Conservation (phyloP, 1,284 basidiomycete species). For the Puccinia sorghi region DNA sequence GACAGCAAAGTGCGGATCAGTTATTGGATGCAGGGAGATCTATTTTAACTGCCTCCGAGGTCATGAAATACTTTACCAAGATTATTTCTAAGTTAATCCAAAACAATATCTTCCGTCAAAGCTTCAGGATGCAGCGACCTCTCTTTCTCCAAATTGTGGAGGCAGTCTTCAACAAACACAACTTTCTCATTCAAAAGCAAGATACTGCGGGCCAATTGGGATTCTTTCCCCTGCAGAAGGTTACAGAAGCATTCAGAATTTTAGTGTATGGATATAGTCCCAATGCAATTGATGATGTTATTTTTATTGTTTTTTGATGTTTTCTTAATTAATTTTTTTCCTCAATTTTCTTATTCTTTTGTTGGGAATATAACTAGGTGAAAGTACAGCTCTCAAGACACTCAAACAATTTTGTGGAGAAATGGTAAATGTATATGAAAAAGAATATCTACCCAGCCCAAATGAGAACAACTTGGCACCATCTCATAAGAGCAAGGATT, state of each 20-base stretch:
- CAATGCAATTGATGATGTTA: not conserved
- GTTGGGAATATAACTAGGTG: not conserved
- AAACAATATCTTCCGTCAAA: not conserved
- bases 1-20: not conserved
- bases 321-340: not conserved
- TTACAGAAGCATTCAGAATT: not conserved
- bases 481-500: not conserved
- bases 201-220: not conserved
- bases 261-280: not conserved
- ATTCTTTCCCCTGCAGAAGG: not conserved
- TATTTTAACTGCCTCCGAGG: not conserved
- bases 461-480: not conserved
- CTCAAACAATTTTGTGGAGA: not conserved
- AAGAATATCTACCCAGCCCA: not conserved
- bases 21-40: not conserved
- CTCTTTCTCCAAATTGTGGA: constrained; percentile 4
- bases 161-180: not conserved
- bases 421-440: not conserved
- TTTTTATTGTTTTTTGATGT: not conserved
- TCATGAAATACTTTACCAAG: not conserved
- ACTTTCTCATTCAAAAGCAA: not conserved
- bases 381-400: not conserved
- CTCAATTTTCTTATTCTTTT: not conserved
- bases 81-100: not conserved
- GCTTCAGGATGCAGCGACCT: too few relatives aligned